These are phyloP conservation scores for Pestalotiopsis sp. DNA, from an alignment of 2,329 filamentous ascomycete species.

Conservation along the genomic window DNA sequence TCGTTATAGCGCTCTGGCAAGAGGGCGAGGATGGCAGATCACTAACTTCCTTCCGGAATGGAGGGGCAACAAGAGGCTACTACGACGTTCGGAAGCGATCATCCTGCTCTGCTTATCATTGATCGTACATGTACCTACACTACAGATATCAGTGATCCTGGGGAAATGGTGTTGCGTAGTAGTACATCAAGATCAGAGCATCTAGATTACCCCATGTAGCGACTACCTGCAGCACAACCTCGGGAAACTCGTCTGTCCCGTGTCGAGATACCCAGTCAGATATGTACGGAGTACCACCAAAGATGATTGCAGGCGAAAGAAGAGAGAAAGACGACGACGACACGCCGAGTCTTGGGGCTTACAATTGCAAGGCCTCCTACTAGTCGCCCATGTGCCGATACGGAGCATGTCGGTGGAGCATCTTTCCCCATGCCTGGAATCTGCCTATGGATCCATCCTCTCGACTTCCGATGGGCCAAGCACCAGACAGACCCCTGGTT, in stretches of 20 bases:
- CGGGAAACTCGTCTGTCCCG: neutral
- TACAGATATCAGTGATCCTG: neutral
- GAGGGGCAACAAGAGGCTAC: neutral
- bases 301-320: neutral
- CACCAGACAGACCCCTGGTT: neutral
- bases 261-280: neutral
- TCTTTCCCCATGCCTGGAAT: neutral
- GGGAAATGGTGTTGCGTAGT: neutral
- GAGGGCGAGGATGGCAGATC: neutral
- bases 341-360: neutral
- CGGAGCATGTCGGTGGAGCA: neutral
- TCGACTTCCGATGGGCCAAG: neutral
- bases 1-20: neutral
- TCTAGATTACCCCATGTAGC: neutral
- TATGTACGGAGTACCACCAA: neutral
- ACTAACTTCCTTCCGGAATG: neutral
- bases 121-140: neutral
- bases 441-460: neutral
- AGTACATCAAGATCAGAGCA: neutral
- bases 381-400: conserved; percentile 3
- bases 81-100: neutral
- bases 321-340: neutral
- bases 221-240: neutral
- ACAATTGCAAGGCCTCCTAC: conserved; percentile 2
- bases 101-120: neutral